These are phyloP conservation scores for Monosporascus sp. DNA, from an alignment of 2,329 filamentous ascomycete genomes.

Conservation along the genomic window DNA sequence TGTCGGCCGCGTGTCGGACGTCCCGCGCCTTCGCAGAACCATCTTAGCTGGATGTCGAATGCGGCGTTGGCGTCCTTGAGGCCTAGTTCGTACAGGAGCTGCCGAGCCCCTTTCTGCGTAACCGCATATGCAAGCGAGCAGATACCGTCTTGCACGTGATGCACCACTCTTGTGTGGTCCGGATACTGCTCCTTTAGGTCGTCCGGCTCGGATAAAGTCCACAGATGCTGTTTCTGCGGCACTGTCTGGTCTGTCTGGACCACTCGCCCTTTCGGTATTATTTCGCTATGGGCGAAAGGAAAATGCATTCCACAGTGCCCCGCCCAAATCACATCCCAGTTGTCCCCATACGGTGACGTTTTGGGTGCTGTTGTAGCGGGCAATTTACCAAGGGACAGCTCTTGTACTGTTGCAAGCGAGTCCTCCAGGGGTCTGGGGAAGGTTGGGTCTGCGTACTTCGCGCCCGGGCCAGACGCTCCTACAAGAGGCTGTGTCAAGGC, in stretches of 20 bases:
- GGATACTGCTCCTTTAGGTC: constrained; percentile 30
- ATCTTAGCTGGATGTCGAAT: constrained; percentile 40
- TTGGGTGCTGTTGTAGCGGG: constrained; percentile 7
- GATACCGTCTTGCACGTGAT: constrained; percentile 33
- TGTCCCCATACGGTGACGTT: constrained; percentile 40
- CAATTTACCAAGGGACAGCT: constrained; percentile 11
- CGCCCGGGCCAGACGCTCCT: constrained; percentile 3
- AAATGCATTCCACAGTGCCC: constrained; percentile 40
- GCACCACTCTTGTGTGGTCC: constrained; percentile 38
- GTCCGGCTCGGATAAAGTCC: constrained; percentile 29
- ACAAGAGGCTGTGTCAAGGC: constrained; percentile 14
- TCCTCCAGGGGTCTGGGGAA: constrained; percentile 13
- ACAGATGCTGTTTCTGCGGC: constrained; percentile 27
- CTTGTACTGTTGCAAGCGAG: constrained; percentile 4
- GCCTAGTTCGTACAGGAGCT: constrained; percentile 37
- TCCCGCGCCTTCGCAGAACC: constrained; percentile 37
- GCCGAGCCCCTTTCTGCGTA: constrained; percentile 36
- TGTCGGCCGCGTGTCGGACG: constrained; percentile 24
- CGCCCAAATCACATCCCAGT: constrained; percentile 48
- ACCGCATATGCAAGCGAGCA: constrained; percentile 41
- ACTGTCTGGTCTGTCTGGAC: constrained; percentile 32
- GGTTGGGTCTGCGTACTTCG: constrained; percentile 13
- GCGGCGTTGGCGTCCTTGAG: constrained; percentile 32
- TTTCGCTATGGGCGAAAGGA: constrained; percentile 11
- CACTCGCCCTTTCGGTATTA: constrained; percentile 25